Conservation (phyloP, 257 asterid species). For the Forsythia viridissima region DNA sequence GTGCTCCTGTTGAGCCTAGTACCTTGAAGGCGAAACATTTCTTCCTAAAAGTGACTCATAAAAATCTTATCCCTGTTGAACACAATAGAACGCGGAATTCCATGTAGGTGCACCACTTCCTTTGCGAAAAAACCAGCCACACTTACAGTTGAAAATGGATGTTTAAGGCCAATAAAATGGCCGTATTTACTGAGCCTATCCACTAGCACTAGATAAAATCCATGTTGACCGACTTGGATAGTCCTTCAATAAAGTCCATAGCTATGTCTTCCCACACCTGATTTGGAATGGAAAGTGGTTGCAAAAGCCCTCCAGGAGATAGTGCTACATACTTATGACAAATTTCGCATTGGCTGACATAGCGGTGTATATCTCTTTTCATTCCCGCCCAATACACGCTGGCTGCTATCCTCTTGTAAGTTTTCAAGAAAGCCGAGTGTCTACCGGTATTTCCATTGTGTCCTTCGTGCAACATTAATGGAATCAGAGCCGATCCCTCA, state of each 20-base stretch:
- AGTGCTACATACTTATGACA: not conserved
- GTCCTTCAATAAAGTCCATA: not conserved
- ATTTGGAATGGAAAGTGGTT: not conserved
- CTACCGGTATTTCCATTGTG: not conserved
- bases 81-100: not conserved
- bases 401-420: not conserved
- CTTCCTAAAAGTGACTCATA: not conserved
- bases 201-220: not conserved
- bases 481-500: not conserved
- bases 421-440: not conserved
- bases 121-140: not conserved
- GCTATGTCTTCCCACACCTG: not conserved
- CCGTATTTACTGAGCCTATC: not conserved
- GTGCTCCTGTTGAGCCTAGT: not conserved
- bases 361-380: not conserved
- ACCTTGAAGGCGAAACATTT: not conserved
- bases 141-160: not conserved
- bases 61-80: constrained; percentile 6
- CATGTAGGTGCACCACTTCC: not conserved
- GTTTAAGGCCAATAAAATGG: not conserved
- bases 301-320: not conserved
- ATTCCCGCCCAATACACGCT: not conserved
- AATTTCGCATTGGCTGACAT: not conserved
- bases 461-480: not conserved
- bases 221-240: not conserved